phyloP scores from a whole-genome alignment of 306 rosid genomes.

The Canavalia ensiformis region DNA sequence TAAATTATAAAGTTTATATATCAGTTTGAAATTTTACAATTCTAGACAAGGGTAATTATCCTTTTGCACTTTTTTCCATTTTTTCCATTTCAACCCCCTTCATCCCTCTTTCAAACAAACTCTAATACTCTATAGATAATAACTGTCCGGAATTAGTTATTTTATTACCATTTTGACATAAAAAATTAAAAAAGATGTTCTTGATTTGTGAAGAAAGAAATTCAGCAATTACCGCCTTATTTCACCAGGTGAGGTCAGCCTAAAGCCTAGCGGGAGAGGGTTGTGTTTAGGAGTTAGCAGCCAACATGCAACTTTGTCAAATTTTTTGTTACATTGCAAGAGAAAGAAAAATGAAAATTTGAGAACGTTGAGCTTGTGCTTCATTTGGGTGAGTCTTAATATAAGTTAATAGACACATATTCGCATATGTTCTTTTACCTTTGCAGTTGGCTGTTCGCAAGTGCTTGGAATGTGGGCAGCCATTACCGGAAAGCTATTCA shows the following conservation, averaged over 20 bases:
- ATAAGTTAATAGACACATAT: not conserved
- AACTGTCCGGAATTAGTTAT: not conserved
- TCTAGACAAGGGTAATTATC: not conserved
- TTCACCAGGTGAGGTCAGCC: not conserved
- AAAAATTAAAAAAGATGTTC: not conserved
- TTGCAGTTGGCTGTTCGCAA: constrained; percentile 66
- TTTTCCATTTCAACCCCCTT: not conserved
- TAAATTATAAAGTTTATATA: not conserved
- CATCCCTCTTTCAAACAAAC: not conserved
- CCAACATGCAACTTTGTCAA: not conserved
- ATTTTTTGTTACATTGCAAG: constrained; percentile 4
- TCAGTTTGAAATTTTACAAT: not conserved
- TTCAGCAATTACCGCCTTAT: not conserved
- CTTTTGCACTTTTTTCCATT: not conserved
- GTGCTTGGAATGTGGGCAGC: constrained; percentile 74
- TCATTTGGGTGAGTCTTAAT: constrained; percentile 30
- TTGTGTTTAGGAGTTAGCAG: not conserved
- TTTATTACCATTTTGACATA: not conserved
- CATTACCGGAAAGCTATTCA: constrained; percentile 75
- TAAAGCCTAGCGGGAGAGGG: not conserved
- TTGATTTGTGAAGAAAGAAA: not conserved
- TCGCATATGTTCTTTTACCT: constrained; percentile 18
- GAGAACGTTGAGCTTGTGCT: constrained; percentile 7
- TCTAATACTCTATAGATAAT: not conserved
- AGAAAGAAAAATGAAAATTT: constrained; percentile 16